Evolutionary conservation across 108 stramenopile genomes (phyloP).

Genomic region (Hondaea fermentalgiana): DNA sequence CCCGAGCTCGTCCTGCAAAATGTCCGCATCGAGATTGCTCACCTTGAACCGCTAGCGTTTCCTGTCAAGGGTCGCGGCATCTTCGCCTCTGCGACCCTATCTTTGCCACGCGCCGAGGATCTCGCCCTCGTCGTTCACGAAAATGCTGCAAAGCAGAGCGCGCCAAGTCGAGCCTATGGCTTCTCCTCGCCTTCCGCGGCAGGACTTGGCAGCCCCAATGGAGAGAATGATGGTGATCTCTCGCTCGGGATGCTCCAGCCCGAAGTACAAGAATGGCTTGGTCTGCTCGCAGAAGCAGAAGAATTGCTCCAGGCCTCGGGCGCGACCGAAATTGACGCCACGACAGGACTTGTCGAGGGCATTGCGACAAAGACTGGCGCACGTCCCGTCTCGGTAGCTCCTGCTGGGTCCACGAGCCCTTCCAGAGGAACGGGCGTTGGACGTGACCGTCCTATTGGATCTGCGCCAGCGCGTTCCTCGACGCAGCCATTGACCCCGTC

Average conservation of each 20-base stretch:
- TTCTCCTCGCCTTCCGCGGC: no score
- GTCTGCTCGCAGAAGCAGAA: not conserved
- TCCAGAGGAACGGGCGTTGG: not conserved
- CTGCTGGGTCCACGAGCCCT: not conserved
- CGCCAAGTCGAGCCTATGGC: not conserved
- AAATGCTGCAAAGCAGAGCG: not conserved
- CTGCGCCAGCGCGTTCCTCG: not conserved
- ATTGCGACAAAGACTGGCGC: not conserved
- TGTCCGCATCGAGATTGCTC: constrained; percentile 47
- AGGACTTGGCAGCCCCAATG: no score
- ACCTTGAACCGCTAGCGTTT: constrained; percentile 52
- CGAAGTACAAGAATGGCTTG: not conserved
- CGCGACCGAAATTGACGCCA: not conserved
- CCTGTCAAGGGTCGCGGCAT: constrained; percentile 45
- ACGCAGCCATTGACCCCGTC: not conserved
- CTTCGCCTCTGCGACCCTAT: constrained; percentile 38
- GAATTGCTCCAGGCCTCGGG: not conserved
- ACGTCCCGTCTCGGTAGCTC: not conserved
- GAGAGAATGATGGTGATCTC: no score
- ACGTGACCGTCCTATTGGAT: not conserved
- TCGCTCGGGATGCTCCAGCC: not conserved
- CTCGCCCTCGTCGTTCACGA: not conserved
- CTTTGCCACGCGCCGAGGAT: constrained; percentile 41
- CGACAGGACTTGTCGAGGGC: not conserved
- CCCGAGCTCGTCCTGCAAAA: constrained; percentile 29